These are phyloP conservation scores for Stylosanthes scabra DNA, from an alignment of 331 rosid species.

Conservation along the genomic window DNA sequence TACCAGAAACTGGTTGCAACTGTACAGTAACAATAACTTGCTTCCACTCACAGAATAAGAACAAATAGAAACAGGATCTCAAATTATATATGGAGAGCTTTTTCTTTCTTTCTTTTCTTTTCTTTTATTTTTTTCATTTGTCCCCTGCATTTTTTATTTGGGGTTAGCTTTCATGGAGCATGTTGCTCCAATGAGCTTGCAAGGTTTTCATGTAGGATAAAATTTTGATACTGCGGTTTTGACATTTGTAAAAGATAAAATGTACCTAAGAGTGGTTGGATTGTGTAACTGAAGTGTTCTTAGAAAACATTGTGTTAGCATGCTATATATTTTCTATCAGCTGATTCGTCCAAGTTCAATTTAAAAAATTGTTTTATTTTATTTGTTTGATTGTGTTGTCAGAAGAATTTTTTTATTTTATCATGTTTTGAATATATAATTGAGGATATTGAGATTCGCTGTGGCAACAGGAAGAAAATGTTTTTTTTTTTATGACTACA, in stretches of 20 bases:
- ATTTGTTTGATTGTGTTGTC: too few species aligned
- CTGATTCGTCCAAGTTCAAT: too few species aligned
- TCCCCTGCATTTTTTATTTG: slow-evolving; percentile 44
- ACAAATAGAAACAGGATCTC: slow-evolving; percentile 39
- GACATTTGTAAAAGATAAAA: slow-evolving; percentile 36
- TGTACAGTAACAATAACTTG: slow-evolving; percentile 63
- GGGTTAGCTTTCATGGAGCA: slow-evolving; percentile 36
- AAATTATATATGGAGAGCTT: slow-evolving; percentile 33
- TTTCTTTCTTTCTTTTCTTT: background rate
- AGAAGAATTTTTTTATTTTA: too few species aligned
- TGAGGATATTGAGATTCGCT: too few species aligned
- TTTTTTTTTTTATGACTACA: too few species aligned
- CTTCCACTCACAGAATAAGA: slow-evolving; percentile 25
- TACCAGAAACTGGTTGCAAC: slow-evolving; percentile 35
- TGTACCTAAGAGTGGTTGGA: slow-evolving; percentile 42
- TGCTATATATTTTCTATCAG: background rate
- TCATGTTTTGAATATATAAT: too few species aligned
- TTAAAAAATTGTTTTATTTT: too few species aligned
- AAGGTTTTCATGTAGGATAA: slow-evolving; percentile 28
- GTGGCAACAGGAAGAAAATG: too few species aligned
- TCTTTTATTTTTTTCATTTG: too few species aligned
- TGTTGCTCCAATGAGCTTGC: slow-evolving; percentile 38
- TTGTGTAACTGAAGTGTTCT: slow-evolving; percentile 37
- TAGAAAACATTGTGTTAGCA: slow-evolving; percentile 22
- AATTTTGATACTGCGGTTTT: slow-evolving; percentile 12